Evolutionary conservation across 2,329 filamentous ascomycete genomes (phyloP), one percentile per base, ranked within the genome.

Genomic region (Xylaria multiplex): DNA sequence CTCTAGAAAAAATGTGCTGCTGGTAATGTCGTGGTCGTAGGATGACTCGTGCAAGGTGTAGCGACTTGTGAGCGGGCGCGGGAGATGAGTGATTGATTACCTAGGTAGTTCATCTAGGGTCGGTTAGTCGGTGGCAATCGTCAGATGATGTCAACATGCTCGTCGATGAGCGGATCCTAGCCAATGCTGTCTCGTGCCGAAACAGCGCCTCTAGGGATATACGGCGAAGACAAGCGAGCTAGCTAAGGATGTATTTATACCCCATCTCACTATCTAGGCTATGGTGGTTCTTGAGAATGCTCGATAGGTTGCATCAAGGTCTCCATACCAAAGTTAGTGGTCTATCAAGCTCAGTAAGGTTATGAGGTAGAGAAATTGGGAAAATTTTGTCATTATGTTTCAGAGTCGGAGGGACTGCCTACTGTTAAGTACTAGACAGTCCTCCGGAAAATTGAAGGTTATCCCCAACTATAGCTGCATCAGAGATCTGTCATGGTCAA

Each of bases 291-390:
- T 45, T 84, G 81, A 91, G 85, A 50, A 90, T 84, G 59, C 84
- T 86, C n/a, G 85, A 87, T 32, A 90, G 80, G 71, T 91, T 91
- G 74, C 91, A 91, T 59, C 88, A 83, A 2, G 83, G 79, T 35
- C 91, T 87, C 88, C 88, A 91, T 0, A 80, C 74, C 0, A 79
- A 57, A 52, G 83, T 81, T 2, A 81, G 81, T 1, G 82, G 71
- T 3, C 32, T 58, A 0, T 71, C 75, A 5, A 76, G 72, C 13
- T 74, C 67, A 0, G 69, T 65, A 11, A 72, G 73, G 0, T 76
- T 77, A 0, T 78, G 68, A 0, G 81, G 80, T 0, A 81, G 77
- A 19, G 83, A 73, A 14, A 83, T 78, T 63, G 13, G 4, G 13
- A 6, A 1, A 0, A 14, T 2, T 19, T 6, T 11, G 35, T 50